Evolutionary conservation across 164 flowering plant genomes (phyloP).

Genomic region (Pachysandra terminalis): DNA sequence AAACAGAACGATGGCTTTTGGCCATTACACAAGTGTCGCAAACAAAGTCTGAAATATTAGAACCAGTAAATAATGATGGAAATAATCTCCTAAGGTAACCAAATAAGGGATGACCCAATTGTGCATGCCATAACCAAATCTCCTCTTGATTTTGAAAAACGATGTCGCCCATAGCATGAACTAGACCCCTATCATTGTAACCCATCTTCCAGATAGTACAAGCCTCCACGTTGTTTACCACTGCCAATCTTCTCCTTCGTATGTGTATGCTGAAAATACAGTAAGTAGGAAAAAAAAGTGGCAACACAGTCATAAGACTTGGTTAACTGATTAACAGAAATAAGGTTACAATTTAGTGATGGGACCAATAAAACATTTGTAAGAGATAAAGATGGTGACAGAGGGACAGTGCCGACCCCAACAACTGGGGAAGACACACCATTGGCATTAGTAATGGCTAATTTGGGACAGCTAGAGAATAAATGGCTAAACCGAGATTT

Average conservation of each 20-base stretch:
- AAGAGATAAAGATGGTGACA: background rate
- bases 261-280: conserved; percentile 10
- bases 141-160: background rate
- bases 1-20: conserved; percentile 4
- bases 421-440: conserved; percentile 7
- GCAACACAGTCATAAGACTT: conserved; percentile 11
- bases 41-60: conserved; percentile 6
- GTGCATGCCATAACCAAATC: conserved; percentile 13
- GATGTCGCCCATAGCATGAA: background rate
- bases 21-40: conserved; percentile 4
- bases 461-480: background rate
- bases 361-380: background rate
- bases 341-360: conserved; percentile 7
- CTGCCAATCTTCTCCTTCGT: conserved; percentile 17
- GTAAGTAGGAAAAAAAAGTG: conserved; percentile 4
- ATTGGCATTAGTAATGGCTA: conserved; percentile 10
- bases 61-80: conserved; percentile 3
- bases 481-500: background rate
- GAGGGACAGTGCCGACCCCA: conserved; percentile 1
- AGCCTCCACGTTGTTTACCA: background rate
- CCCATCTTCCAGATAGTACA: no score
- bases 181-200: no score
- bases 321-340: conserved; percentile 10
- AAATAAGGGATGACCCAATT: conserved; percentile 12
- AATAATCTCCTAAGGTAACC: conserved; percentile 8